A percentile compares a stretch with the other conserved stretches of the same genome.
These are phyloP conservation scores for Solanum phureja DNA, from an alignment of 257 asterid species.

Conservation along the genomic window DNA sequence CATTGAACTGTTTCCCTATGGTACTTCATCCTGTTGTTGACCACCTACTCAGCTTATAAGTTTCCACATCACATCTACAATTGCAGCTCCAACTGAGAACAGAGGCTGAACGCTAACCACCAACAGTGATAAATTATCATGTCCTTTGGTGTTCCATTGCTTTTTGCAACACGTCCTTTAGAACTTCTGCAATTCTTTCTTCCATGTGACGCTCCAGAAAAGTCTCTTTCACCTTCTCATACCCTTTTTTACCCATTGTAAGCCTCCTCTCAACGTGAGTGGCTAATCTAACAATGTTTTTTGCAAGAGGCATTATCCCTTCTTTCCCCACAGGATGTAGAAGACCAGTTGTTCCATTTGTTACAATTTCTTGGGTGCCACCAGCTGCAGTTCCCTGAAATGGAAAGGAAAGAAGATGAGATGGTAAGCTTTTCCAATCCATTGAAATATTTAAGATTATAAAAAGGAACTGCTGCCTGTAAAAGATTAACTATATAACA, in stretches of 20 bases:
- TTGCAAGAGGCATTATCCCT: slow-evolving; percentile 69
- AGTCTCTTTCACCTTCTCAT: slow-evolving; percentile 49
- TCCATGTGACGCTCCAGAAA: slow-evolving; percentile 88
- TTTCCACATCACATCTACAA: not conserved
- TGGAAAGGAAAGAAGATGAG: not conserved
- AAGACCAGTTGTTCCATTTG: slow-evolving; percentile 76
- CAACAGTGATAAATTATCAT: not conserved
- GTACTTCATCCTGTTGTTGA: not conserved
- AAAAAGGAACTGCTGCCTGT: not conserved
- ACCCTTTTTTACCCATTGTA: slow-evolving; percentile 70
- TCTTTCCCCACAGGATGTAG: slow-evolving; percentile 92
- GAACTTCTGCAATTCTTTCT: slow-evolving; percentile 53
- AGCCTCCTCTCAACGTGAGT: slow-evolving; percentile 44
- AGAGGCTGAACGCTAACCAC: not conserved
- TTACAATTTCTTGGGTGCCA: slow-evolving; percentile 83
- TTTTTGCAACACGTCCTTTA: slow-evolving; percentile 40
- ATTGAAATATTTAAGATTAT: not conserved
- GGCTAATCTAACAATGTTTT: slow-evolving; percentile 60
- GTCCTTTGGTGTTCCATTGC: slow-evolving; percentile 1
- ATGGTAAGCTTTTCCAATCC: slow-evolving; percentile 4
- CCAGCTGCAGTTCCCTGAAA: slow-evolving; percentile 97
- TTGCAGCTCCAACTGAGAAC: not conserved
- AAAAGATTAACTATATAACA: not conserved
- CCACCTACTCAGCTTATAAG: not conserved
- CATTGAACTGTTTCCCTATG: not conserved